A percentile compares a stretch with the other conserved stretches of the same genome.
phyloP scores from a whole-genome alignment of 2,329 filamentous ascomycete species.

The Exophiala viscosa region DNA sequence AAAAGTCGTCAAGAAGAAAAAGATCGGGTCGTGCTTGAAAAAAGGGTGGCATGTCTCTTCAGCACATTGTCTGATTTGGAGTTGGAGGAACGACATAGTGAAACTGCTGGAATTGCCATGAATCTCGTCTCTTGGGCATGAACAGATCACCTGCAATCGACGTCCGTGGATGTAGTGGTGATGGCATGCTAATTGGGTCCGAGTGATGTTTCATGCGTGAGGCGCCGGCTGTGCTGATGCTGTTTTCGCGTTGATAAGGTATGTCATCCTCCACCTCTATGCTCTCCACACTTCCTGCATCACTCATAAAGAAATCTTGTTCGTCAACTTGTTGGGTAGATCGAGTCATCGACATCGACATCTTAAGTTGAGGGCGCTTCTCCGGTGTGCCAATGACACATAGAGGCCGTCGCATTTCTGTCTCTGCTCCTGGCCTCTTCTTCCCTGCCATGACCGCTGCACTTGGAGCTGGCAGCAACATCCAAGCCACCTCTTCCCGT shows the following conservation, averaged over 20 bases:
- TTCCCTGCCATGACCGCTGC: constrained; percentile 90
- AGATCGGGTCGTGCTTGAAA: not conserved
- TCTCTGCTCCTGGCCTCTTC: constrained; percentile 42
- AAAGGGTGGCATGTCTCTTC: not conserved
- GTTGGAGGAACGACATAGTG: constrained; percentile 21
- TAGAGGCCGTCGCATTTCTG: constrained; percentile 22
- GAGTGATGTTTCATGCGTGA: constrained; percentile 14
- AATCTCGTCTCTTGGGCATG: constrained; percentile 17
- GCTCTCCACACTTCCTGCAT: constrained; percentile 5
- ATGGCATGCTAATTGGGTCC: constrained; percentile 15
- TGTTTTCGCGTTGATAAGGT: not conserved
- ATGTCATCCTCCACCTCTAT: constrained; percentile 1
- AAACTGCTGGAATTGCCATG: constrained; percentile 26
- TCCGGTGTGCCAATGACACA: constrained; percentile 21
- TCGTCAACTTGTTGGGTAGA: constrained; percentile 13
- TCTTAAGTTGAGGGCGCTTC: not conserved
- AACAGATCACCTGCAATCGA: constrained; percentile 10
- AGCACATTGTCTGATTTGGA: not conserved
- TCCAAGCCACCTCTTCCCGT: constrained; percentile 75
- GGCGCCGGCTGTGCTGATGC: not conserved
- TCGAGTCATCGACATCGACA: not conserved
- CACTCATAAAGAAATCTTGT: not conserved
- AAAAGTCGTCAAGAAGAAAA: too few relatives aligned
- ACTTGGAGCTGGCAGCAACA: constrained; percentile 86
- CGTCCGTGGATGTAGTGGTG: constrained; percentile 2